A percentile compares a stretch with the other conserved stretches of the same genome.
phyloP scores from a whole-genome alignment of 2,329 filamentous ascomycete genomes.

The Cladosporium sp. region DNA sequence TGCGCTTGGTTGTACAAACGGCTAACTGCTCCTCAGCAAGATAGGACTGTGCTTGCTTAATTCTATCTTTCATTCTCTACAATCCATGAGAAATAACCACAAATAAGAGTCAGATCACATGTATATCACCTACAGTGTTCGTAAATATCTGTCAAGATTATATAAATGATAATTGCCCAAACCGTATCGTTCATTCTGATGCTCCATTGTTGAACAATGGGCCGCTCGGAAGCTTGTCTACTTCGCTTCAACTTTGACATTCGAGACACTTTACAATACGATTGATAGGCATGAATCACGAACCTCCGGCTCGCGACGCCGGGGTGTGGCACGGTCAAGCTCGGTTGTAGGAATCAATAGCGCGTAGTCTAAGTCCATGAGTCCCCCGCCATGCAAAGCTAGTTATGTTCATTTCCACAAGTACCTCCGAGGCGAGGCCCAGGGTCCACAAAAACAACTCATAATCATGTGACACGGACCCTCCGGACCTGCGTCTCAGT shows the following conservation, averaged over 20 bases:
- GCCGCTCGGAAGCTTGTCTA: neutral
- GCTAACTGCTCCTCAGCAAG: neutral
- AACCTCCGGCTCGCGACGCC: neutral
- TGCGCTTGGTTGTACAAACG: slow-evolving; percentile 59
- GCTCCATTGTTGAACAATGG: neutral
- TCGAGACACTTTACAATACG: neutral
- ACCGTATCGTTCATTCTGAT: neutral
- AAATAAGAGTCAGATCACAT: neutral
- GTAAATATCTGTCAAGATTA: neutral
- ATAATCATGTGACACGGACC: neutral
- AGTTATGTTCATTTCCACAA: neutral
- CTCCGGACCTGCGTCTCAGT: neutral
- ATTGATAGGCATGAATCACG: neutral
- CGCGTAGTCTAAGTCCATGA: neutral
- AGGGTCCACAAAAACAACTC: neutral
- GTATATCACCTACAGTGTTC: neutral
- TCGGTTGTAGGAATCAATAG: neutral
- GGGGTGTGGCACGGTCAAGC: neutral
- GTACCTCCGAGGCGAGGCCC: neutral
- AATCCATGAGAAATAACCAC: neutral
- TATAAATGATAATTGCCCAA: neutral
- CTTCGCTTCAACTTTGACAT: neutral
- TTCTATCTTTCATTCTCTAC: neutral
- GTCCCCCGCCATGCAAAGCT: neutral
- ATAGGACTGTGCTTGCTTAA: too few relatives aligned